Evolutionary conservation across 192 early-diverging fungal species (phyloP), one percentile per base, ranked within the genome.

Genomic region (Podochytrium sp.): DNA sequence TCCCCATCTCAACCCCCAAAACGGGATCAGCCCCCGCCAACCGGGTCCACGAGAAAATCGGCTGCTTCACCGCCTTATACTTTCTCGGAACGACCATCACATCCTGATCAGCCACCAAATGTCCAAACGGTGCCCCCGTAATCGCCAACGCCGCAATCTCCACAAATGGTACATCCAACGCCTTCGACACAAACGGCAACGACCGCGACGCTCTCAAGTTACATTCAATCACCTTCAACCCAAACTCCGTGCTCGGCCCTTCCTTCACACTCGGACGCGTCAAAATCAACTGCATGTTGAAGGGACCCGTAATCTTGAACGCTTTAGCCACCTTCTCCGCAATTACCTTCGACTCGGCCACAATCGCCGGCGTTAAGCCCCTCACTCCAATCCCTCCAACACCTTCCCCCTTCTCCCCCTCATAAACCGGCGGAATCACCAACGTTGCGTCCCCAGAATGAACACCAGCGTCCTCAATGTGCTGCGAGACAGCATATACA

Each of bases 1-100:
- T 95, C 27, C 95, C 91, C 97, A 99, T 99, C 82, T 99, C 97
- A 59, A 99, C 97, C 63, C 95, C 95, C 39, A 99, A 85, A 84
- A 96, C 90, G 41, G 97, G 96, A 74, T 99, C 97, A 23, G 97
- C 97, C 43, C 97, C 96, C 2, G 87, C 90, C 37, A 99, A 83
- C 41, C 97, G 94, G 49, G 94, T 98, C 93, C 94, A 99, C 43
- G 89, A 91, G 88, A 99, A 99, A 74, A 98, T 92, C 33, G 96
- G 96, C 35, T 93, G 94, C 84, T 99, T 99, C 76, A 97, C 89
- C 4, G 92, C 94, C 18, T 92, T 90, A 86, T 93, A 97, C 12
- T 37, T 39, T 4, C 82, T 74, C 37, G 69, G 18, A 10, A 69
- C 53, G 29, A 59, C 25, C 87, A 89, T 89, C 30, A 76, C 66